These are phyloP conservation scores for Ramaria rubella DNA, from an alignment of 768 basidiomycete species.

Conservation along the genomic window DNA sequence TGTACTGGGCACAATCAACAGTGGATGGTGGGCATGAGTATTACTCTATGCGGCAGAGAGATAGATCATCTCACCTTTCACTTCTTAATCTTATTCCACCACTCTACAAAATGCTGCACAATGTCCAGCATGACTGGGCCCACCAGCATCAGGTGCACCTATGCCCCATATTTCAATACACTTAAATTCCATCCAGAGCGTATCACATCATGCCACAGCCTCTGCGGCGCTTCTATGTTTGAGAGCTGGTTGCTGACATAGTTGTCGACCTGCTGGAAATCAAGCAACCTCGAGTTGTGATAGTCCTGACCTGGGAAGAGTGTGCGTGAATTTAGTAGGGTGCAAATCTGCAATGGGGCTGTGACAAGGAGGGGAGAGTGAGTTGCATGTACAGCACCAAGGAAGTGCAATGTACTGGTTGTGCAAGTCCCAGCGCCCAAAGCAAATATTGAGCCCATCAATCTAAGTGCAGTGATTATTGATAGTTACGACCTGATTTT, in stretches of 20 bases:
- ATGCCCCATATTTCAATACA: constrained; percentile 1
- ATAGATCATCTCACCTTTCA: constrained; percentile 47
- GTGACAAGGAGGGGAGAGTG: background rate
- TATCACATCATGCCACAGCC: constrained; percentile 99
- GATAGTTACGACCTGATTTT: constrained; percentile 59
- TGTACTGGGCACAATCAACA: constrained; percentile 21
- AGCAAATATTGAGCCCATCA: constrained; percentile 93
- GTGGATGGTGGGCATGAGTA: background rate
- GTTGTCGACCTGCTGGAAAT: constrained; percentile 75
- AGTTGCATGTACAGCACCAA: too few relatives aligned
- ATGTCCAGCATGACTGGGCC: constrained; percentile 86
- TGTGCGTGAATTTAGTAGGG: constrained; percentile 75
- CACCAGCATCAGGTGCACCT: constrained; percentile 79
- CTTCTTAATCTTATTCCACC: constrained; percentile 87
- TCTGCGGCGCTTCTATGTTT: constrained; percentile 60
- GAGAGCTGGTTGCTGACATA: constrained; percentile 67
- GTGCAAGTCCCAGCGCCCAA: constrained; percentile 95
- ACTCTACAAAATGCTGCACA: constrained; percentile 86
- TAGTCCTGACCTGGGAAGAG: constrained; percentile 85
- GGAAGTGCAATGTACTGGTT: constrained; percentile 37
- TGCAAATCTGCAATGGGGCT: constrained; percentile 86
- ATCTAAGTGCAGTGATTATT: constrained; percentile 83
- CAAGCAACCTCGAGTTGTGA: constrained; percentile 82
- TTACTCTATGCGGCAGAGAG: background rate
- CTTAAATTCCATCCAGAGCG: constrained; percentile 1